Percentiles rank a stretch among this genome's conserved stretches.
Evolutionary conservation across 805 yeast genomes (phyloP).

Genomic region (Ogataea thermomethanolica): DNA sequence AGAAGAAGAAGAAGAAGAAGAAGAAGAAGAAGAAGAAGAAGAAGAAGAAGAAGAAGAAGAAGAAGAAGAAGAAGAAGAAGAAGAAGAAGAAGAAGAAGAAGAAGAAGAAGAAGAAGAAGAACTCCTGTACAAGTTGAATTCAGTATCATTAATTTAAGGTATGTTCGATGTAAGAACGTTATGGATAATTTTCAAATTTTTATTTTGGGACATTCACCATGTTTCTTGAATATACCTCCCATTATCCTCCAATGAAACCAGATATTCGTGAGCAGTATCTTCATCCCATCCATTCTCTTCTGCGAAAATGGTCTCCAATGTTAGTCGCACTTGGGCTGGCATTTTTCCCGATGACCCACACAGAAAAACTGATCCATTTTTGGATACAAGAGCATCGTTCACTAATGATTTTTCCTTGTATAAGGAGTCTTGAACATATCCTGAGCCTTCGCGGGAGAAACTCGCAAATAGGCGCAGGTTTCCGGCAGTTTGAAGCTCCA

Average conservation of each 20-base stretch:
- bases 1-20: slow-evolving; percentile 22
- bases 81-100: too few relatives aligned
- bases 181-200: too few relatives aligned
- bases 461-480: slow-evolving; percentile 41
- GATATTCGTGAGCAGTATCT: slow-evolving; percentile 47
- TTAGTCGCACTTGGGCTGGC: slow-evolving; percentile 82
- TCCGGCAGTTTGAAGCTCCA: slow-evolving; percentile 30
- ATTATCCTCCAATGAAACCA: slow-evolving; percentile 56
- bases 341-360: slow-evolving; percentile 95
- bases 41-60: too few relatives aligned
- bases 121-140: too few relatives aligned
- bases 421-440: slow-evolving; percentile 77
- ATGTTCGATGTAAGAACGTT: too few relatives aligned
- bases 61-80: too few relatives aligned
- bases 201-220: slow-evolving; percentile 54
- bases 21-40: too few relatives aligned
- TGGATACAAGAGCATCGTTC: slow-evolving; percentile 48
- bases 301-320: slow-evolving; percentile 60
- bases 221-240: slow-evolving; percentile 83
- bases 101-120: slow-evolving; percentile 8
- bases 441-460: slow-evolving; percentile 49
- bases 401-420: slow-evolving; percentile 49
- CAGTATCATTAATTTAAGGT: too few relatives aligned
- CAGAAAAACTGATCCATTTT: slow-evolving; percentile 63
- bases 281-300: slow-evolving; percentile 40